A percentile compares a stretch with the other conserved stretches of the same genome.
These are phyloP conservation scores for Colletotrichum sp. DNA, from an alignment of 2,329 filamentous ascomycete species.

Conservation along the genomic window DNA sequence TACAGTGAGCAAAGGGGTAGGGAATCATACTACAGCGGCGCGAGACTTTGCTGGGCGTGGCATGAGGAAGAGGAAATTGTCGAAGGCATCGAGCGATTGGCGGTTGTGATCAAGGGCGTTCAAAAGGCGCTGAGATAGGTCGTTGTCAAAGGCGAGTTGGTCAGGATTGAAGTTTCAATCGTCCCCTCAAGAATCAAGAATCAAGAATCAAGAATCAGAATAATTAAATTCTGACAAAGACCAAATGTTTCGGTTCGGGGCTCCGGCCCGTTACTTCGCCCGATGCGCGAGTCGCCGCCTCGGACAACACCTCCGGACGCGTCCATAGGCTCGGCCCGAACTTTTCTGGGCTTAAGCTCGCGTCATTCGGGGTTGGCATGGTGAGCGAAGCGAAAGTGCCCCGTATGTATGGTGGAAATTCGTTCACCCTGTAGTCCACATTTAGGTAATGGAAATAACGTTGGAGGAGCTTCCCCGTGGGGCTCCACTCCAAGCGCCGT, in stretches of 20 bases:
- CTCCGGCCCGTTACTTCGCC: not conserved
- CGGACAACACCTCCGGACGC: not conserved
- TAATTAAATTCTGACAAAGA: not conserved
- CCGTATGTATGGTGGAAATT: conserved; percentile 12
- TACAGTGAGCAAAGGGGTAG: conserved; percentile 31
- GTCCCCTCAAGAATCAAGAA: not conserved
- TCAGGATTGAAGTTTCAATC: not conserved
- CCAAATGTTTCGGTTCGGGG: not conserved
- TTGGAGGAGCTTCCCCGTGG: not conserved
- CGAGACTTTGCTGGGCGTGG: conserved; percentile 75
- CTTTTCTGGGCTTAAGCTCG: not conserved
- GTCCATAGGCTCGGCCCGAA: not conserved
- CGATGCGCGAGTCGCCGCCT: not conserved
- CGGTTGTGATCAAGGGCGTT: not conserved
- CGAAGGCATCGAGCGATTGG: conserved; percentile 72
- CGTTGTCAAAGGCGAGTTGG: not conserved
- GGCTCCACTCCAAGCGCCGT: not conserved
- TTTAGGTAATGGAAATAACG: conserved; percentile 8
- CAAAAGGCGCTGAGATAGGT: not conserved
- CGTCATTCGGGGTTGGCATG: not conserved
- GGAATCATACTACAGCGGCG: conserved; percentile 33
- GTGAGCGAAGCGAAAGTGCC: not conserved
- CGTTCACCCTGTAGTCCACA: conserved; percentile 1
- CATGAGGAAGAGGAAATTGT: conserved; percentile 69
- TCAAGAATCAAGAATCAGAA: not conserved